phyloP scores from a whole-genome alignment of 106 monocot genomes.

The Dioscorea zingiberensis region DNA sequence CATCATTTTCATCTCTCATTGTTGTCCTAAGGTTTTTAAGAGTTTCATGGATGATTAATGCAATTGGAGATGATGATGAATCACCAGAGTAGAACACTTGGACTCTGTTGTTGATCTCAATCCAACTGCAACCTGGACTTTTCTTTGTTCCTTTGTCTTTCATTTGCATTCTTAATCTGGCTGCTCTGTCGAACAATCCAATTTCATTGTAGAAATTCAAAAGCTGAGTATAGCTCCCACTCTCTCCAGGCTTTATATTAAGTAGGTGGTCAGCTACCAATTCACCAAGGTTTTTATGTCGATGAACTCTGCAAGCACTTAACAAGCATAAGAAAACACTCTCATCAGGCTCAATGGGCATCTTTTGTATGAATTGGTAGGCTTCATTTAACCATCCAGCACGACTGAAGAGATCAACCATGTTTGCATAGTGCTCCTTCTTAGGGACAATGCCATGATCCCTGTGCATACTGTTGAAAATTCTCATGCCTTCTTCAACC shows the following conservation, averaged over 20 bases:
- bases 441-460: conserved; percentile 22
- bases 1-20: conserved; percentile 22
- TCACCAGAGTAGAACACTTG: conserved; percentile 44
- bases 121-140: conserved; percentile 61
- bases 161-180: conserved; percentile 24
- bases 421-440: conserved; percentile 38
- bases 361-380: conserved; percentile 20
- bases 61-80: conserved; percentile 20
- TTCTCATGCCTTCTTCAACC: conserved; percentile 30
- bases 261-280: conserved; percentile 21
- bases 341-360: conserved; percentile 18
- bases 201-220: conserved; percentile 36
- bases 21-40: conserved; percentile 19
- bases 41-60: conserved; percentile 12
- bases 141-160: conserved; percentile 31
- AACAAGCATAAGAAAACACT: conserved; percentile 35
- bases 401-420: conserved; percentile 42
- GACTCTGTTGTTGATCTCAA: conserved; percentile 30
- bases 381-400: conserved; percentile 39
- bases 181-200: conserved; percentile 36
- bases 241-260: conserved; percentile 13
- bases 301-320: conserved; percentile 27
- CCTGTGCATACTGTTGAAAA: conserved; percentile 27
- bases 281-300: conserved; percentile 23
- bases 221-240: conserved; percentile 33